Evolutionary conservation across 2,329 filamentous ascomycete species (phyloP).

Genomic region (Botrytis squamosa): DNA sequence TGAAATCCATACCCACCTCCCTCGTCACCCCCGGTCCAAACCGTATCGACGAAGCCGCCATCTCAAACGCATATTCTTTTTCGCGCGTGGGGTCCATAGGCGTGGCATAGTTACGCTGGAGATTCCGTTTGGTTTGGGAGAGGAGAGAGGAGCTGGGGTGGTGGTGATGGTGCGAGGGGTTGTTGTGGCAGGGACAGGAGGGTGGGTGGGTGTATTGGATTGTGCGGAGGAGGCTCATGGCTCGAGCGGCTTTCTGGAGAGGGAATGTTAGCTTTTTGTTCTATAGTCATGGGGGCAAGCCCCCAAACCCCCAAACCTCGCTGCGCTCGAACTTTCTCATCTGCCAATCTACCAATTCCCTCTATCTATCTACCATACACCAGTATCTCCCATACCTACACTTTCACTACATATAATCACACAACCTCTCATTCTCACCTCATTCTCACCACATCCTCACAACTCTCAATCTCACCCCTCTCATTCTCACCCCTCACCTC

Average conservation of each 20-base stretch:
- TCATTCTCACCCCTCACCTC: too few relatives aligned
- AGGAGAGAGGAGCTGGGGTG: slow-evolving; percentile 42
- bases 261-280: slow-evolving; percentile 20
- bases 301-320: neutral
- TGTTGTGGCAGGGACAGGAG: slow-evolving; percentile 88
- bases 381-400: too few relatives aligned
- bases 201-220: slow-evolving; percentile 88
- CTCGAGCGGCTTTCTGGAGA: slow-evolving; percentile 56
- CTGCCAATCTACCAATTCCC: neutral
- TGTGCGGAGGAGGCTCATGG: slow-evolving; percentile 75
- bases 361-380: too few relatives aligned
- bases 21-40: slow-evolving; percentile 92
- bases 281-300: neutral
- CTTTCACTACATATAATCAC: too few relatives aligned
- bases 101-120: slow-evolving; percentile 63
- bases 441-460: too few relatives aligned
- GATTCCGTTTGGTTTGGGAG: slow-evolving; percentile 48
- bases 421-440: too few relatives aligned
- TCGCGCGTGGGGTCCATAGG: slow-evolving; percentile 68
- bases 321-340: neutral
- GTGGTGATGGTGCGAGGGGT: slow-evolving; percentile 73
- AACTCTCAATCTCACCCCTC: too few relatives aligned
- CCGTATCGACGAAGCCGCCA: slow-evolving; percentile 84
- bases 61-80: slow-evolving; percentile 98
- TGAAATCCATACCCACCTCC: slow-evolving; percentile 97